Base-by-base conservation (phyloP, 2,329 filamentous ascomycete genomes). In the Kalmusia sp. region DNA sequence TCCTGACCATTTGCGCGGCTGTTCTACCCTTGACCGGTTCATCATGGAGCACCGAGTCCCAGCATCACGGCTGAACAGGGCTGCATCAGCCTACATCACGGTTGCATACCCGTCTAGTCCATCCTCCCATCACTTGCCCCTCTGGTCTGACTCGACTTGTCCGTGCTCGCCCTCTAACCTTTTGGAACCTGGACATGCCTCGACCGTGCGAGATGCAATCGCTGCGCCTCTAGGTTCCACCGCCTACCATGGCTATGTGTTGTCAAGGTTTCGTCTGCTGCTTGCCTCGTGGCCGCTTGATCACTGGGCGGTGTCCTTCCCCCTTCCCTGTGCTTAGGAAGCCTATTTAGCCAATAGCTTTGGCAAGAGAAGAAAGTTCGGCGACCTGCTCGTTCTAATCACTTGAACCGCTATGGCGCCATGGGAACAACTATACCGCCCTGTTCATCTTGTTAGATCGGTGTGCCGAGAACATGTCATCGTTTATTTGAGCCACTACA, bases 21-120 rank as follows among this genome's bases (percentile, higher is more conserved):
- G n/a, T n/a, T 19, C 33, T 34, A 21, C 11, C 25, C 30, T 22
- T 38, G 30, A 34, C 21, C 28, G 28, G 19, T 34, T n/a, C 19
- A n/a, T n/a, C n/a, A n/a, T n/a, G n/a, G n/a, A n/a, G n/a, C n/a
- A n/a, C n/a, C n/a, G n/a, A 6, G 19, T 28, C 43, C 41, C 35
- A 28, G 35, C 21, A 17, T 15, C 30, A 46, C 43, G 21, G 41
- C 41, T 34, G 43, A 35, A 25, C 43, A 46, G 19, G 43, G 30
- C 28, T 33, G 25, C 41, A 15, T 44, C 22, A 12, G 40, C 40
- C 40, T 33, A 28, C 7, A 3, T n/a, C 24, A 4, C 12, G 22
- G 28, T 44, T 33, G 17, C 15, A n/a, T 9, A 12, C 7, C n/a
- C 25, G 19, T 15, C 11, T 14, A 22, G 2, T 46, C 30, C 28